phyloP scores from a whole-genome alignment of 805 yeast species.

The Zygosaccharomyces gambellarensis region DNA sequence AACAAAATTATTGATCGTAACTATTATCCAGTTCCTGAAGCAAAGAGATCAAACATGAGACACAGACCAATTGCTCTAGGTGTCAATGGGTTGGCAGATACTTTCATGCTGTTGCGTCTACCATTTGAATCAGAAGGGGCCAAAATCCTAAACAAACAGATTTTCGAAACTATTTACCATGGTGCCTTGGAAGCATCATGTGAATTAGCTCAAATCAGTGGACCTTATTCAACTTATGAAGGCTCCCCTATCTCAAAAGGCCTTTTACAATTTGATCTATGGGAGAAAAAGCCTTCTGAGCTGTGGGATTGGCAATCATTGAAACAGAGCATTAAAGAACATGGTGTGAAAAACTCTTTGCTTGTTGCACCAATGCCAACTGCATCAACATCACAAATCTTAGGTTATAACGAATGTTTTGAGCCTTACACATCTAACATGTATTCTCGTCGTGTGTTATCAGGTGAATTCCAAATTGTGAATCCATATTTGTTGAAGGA shows the following conservation, averaged over 20 bases:
- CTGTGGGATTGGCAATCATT: slow-evolving; percentile 82
- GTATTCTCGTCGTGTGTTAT: slow-evolving; percentile 79
- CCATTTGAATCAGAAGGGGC: slow-evolving; percentile 88
- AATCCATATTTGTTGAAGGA: slow-evolving; percentile 80
- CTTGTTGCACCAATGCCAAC: slow-evolving; percentile 96
- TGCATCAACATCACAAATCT: slow-evolving; percentile 92
- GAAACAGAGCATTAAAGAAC: slow-evolving; percentile 50
- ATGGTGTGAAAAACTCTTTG: slow-evolving; percentile 83
- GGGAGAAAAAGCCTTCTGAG: slow-evolving; percentile 74
- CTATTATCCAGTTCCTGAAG: slow-evolving; percentile 75
- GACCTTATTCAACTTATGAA: slow-evolving; percentile 64
- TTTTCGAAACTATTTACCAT: slow-evolving; percentile 94
- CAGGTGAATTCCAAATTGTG: slow-evolving; percentile 90
- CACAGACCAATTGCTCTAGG: slow-evolving; percentile 96
- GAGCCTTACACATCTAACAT: slow-evolving; percentile 92
- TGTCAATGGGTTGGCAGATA: slow-evolving; percentile 95
- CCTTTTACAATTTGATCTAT: slow-evolving; percentile 75
- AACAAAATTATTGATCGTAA: slow-evolving; percentile 81
- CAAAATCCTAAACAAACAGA: slow-evolving; percentile 66
- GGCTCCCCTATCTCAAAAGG: slow-evolving; percentile 94
- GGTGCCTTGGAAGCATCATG: slow-evolving; percentile 84
- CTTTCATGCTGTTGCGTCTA: slow-evolving; percentile 69
- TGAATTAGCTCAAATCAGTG: slow-evolving; percentile 67
- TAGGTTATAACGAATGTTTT: slow-evolving; percentile 90
- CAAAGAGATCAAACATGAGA: slow-evolving; percentile 68